Conservation (phyloP, 352 stramenopile genomes). For the Globisporangium recalcitrans region DNA sequence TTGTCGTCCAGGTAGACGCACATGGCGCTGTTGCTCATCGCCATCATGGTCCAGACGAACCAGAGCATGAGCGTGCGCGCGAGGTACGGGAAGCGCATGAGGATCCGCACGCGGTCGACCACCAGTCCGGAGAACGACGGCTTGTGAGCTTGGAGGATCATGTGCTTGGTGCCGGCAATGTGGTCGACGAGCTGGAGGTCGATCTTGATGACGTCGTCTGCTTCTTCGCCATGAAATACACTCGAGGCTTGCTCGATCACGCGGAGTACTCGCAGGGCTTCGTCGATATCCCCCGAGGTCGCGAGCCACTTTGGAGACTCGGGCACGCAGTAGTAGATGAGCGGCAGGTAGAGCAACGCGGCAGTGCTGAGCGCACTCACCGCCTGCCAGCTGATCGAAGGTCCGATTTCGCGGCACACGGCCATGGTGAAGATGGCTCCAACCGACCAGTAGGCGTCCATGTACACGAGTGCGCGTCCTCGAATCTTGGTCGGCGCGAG, state of each 20-base stretch:
- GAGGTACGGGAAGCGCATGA: constrained; percentile 33
- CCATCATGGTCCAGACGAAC: too few species aligned
- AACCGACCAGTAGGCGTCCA: constrained; percentile 18
- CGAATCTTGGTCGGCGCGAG: constrained; percentile 16
- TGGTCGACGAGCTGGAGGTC: neutral
- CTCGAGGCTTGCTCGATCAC: constrained; percentile 3
- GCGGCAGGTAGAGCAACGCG: constrained; percentile 1
- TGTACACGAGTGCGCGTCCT: constrained; percentile 18
- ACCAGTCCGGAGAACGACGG: constrained; percentile 24
- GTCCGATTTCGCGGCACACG: neutral
- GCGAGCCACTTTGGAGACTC: constrained; percentile 8
- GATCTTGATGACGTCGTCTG: neutral
- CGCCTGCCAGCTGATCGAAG: neutral
- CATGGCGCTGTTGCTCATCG: too few species aligned
- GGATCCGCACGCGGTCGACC: constrained; percentile 22
- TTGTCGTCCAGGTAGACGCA: too few species aligned
- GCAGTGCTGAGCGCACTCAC: neutral
- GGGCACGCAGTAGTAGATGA: constrained; percentile 4
- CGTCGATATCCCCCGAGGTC: neutral
- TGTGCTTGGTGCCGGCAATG: neutral
- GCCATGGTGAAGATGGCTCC: constrained; percentile 7
- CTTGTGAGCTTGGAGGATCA: constrained; percentile 5
- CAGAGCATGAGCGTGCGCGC: too few species aligned
- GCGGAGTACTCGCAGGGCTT: constrained; percentile 9
- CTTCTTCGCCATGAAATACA: neutral